Conservation (phyloP, 371 early-diverging fungal genomes). For the Mortierella sp. region DNA sequence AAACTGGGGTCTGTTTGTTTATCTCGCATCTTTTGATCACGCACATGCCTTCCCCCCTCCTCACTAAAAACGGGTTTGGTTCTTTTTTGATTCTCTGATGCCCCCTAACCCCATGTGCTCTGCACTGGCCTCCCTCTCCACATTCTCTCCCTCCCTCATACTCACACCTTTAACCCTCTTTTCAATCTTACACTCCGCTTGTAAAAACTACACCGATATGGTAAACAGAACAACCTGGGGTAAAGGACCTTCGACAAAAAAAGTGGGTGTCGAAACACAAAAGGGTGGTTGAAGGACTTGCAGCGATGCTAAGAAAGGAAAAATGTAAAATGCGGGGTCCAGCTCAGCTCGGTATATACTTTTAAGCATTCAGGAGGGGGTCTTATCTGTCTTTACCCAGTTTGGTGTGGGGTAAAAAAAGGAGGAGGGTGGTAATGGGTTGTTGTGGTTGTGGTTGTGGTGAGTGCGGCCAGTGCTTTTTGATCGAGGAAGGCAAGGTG, state of each 20-base stretch:
- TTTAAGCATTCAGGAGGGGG: neutral
- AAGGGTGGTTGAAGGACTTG: neutral
- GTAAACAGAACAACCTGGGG: conserved; percentile 9
- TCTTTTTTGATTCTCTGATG: neutral
- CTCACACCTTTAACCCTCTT: neutral
- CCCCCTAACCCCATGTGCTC: neutral
- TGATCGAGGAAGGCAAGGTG: neutral
- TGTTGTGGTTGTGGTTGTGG: neutral
- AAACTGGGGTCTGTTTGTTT: conserved; percentile 10
- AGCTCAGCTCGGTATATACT: neutral
- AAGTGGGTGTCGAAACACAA: neutral
- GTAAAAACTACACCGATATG: conserved; percentile 6
- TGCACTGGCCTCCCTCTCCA: neutral
- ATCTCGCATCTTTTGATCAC: neutral
- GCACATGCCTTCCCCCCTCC: neutral
- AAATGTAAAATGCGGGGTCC: conserved; percentile 9
- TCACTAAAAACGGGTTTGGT: neutral
- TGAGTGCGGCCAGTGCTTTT: neutral
- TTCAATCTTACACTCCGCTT: neutral
- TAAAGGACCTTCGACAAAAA: neutral
- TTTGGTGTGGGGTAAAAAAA: neutral
- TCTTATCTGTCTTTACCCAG: neutral
- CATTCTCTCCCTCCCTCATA: neutral
- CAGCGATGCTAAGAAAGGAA: neutral
- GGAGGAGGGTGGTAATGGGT: neutral